These are phyloP conservation scores for Lasiodiplodia hormozganensis DNA, from an alignment of 2,329 filamentous ascomycete species.

Conservation along the genomic window DNA sequence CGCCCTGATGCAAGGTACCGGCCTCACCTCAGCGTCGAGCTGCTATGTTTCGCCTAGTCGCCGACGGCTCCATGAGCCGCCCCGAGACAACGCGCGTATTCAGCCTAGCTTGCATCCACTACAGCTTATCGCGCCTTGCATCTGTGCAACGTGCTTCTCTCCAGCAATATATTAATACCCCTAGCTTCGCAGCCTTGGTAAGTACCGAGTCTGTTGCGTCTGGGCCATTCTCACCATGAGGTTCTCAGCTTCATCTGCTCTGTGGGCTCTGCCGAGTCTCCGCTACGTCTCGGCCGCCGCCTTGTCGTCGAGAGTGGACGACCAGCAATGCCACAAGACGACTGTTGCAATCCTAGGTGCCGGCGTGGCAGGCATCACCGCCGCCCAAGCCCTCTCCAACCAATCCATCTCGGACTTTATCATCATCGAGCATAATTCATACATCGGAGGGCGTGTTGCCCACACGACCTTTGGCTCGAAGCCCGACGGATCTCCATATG, in stretches of 20 bases:
- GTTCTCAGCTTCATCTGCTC: not conserved
- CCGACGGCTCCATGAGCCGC: not conserved
- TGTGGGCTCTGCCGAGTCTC: not conserved
- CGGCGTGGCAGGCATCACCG: slow-evolving; percentile 68
- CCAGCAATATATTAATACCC: not conserved
- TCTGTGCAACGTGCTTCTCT: not conserved
- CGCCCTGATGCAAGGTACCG: slow-evolving; percentile 16
- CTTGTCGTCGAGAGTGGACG: slow-evolving; percentile 31
- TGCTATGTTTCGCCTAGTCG: slow-evolving; percentile 11
- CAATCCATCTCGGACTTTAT: slow-evolving; percentile 68
- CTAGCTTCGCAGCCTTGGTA: not conserved
- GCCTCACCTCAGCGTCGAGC: not conserved
- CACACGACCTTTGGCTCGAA: slow-evolving; percentile 64
- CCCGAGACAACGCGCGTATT: not conserved
- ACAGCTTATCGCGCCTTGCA: not conserved
- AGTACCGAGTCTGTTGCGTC: not conserved
- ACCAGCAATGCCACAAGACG: slow-evolving; percentile 40
- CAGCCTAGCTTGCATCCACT: not conserved
- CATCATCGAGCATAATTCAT: slow-evolving; percentile 68
- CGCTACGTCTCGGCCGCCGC: slow-evolving; percentile 31
- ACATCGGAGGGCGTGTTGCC: slow-evolving; percentile 68
- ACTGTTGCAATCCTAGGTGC: slow-evolving; percentile 56
- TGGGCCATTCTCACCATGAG: slow-evolving; percentile 1
- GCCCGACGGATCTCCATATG: slow-evolving; percentile 58
- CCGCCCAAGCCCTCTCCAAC: slow-evolving; percentile 68